Conservation (phyloP, 192 early-diverging fungal species). For the Backusella morwellensis region DNA sequence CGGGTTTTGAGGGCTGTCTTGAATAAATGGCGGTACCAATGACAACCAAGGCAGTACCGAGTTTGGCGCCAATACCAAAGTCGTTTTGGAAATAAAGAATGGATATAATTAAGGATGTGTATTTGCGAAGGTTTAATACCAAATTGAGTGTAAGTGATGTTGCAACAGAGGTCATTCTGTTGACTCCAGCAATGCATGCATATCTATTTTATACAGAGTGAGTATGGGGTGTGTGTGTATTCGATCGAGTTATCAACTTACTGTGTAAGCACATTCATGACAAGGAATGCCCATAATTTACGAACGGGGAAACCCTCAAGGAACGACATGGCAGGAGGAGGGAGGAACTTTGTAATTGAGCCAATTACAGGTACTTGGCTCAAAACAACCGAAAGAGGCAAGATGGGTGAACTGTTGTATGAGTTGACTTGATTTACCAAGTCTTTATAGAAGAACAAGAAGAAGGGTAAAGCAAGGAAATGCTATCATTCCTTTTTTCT, state of each 20-base stretch:
- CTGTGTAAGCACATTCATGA: conserved; percentile 77
- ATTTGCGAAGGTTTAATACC: conserved; percentile 84
- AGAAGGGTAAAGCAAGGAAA: conserved; percentile 75
- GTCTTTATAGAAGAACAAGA: conserved; percentile 70
- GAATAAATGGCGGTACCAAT: conserved; percentile 77
- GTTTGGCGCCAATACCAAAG: conserved; percentile 59
- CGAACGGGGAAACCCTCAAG: conserved; percentile 41
- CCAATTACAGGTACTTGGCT: conserved; percentile 3
- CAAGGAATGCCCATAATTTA: conserved; percentile 68
- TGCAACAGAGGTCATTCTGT: conserved; percentile 73
- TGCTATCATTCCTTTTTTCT: conserved; percentile 47
- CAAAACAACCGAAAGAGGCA: conserved; percentile 18
- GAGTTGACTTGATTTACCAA: conserved; percentile 52
- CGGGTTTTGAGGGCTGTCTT: neutral
- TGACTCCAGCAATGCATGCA: conserved; percentile 87
- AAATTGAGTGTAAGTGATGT: conserved; percentile 83
- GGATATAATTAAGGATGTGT: conserved; percentile 77
- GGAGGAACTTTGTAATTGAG: neutral
- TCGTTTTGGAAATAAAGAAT: conserved; percentile 78
- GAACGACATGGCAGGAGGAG: neutral
- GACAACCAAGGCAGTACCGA: conserved; percentile 77
- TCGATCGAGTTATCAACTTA: conserved; percentile 33
- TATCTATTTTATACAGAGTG: conserved; percentile 40
- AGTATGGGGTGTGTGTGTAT: neutral
- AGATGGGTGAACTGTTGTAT: conserved; percentile 59